These are phyloP conservation scores for Chrysanthemum lavandulifolium DNA, from an alignment of 129 eudicot genomes.

Conservation along the genomic window DNA sequence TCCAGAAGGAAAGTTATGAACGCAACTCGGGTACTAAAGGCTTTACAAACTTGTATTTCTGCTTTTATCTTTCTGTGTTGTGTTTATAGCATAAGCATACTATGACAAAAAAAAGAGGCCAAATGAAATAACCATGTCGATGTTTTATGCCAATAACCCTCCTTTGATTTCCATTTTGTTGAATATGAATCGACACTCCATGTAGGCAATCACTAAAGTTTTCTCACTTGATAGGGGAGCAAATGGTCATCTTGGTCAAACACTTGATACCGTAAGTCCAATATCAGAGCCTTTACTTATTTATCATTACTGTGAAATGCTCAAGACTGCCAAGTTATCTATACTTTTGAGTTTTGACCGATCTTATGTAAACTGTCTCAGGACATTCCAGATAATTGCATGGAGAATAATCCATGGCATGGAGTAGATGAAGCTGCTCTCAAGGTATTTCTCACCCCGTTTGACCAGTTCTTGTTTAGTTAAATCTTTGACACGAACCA, in stretches of 20 bases:
- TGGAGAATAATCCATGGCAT: slow-evolving; percentile 80
- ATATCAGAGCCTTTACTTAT: not conserved
- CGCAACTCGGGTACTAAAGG: slow-evolving; percentile 70
- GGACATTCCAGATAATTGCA: slow-evolving; percentile 74
- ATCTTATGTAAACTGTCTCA: slow-evolving; percentile 25
- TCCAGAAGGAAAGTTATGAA: slow-evolving; percentile 73
- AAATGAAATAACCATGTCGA: too few relatives aligned
- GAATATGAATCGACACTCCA: not conserved
- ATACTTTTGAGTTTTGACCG: not conserved
- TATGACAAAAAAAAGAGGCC: too few relatives aligned
- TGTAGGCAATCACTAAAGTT: slow-evolving; percentile 73
- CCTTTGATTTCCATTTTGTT: not conserved
- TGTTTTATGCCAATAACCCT: not conserved
- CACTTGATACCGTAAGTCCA: slow-evolving; percentile 65
- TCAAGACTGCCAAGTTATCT: not conserved
- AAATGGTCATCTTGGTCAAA: slow-evolving; percentile 68
- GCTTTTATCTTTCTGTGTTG: not conserved
- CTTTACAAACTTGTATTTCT: slow-evolving; percentile 3
- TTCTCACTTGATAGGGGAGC: slow-evolving; percentile 79
- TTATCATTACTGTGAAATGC: not conserved
- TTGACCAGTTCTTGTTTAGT: not conserved
- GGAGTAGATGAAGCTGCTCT: slow-evolving; percentile 72
- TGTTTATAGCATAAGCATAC: too few relatives aligned
- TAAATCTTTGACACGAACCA: too few relatives aligned
- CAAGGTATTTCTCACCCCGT: slow-evolving; percentile 41